Conservation (phyloP, 2,329 filamentous ascomycete genomes). For the Chaetomium sp. region DNA sequence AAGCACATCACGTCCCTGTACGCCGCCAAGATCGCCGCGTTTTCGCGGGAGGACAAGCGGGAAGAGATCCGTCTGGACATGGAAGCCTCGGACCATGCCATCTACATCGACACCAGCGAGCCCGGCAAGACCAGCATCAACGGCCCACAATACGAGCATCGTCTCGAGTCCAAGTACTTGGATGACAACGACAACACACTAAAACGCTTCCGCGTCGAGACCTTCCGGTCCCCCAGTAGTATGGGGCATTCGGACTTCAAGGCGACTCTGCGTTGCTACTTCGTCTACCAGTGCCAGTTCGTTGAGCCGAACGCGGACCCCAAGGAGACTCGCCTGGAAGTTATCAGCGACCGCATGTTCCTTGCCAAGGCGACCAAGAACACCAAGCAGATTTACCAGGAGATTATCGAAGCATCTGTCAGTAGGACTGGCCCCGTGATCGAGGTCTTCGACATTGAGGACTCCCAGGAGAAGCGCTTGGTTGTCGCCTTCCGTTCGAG, state of each 20-base stretch:
- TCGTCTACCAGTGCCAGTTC: slow-evolving; percentile 96
- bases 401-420: slow-evolving; percentile 83
- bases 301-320: slow-evolving; percentile 65
- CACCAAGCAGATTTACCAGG: slow-evolving; percentile 92
- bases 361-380: slow-evolving; percentile 92
- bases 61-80: slow-evolving; percentile 94
- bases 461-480: slow-evolving; percentile 82
- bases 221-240: slow-evolving; percentile 83
- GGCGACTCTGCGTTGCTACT: slow-evolving; percentile 90
- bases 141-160: slow-evolving; percentile 87
- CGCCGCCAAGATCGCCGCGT: slow-evolving; percentile 91
- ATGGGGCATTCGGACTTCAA: slow-evolving; percentile 65
- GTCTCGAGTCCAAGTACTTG: slow-evolving; percentile 92
- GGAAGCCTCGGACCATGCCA: slow-evolving; percentile 88
- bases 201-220: slow-evolving; percentile 87
- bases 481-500: slow-evolving; percentile 92
- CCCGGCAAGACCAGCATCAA: slow-evolving; percentile 70
- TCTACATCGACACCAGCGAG: slow-evolving; percentile 96
- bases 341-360: slow-evolving; percentile 91
- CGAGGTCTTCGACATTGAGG: slow-evolving; percentile 94
- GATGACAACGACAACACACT: slow-evolving; percentile 62
- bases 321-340: slow-evolving; percentile 79
- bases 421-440: slow-evolving; percentile 87
- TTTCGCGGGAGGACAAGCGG: slow-evolving; percentile 85
- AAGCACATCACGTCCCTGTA: slow-evolving; percentile 95